phyloP scores from a whole-genome alignment of 192 early-diverging fungal genomes.

The Allomyces macrogynus region DNA sequence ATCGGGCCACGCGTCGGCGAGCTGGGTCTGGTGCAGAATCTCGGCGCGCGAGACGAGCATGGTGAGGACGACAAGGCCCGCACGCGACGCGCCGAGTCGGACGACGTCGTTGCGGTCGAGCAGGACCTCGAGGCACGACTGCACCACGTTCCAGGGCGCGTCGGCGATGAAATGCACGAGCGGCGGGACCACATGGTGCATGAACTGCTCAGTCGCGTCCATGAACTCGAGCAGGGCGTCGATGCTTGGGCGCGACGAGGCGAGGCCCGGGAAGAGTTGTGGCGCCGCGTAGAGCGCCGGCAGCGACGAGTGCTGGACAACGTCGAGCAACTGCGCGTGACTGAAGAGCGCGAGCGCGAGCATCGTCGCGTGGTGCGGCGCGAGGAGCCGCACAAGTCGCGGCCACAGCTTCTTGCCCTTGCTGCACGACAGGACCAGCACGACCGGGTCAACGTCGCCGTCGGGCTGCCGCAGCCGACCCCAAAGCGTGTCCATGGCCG shows the following conservation, averaged over 20 bases:
- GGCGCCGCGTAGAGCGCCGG: constrained; percentile 52
- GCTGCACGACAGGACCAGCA: constrained; percentile 49
- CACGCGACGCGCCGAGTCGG: constrained; percentile 63
- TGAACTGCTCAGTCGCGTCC: constrained; percentile 67
- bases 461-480: neutral
- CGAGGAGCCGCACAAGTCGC: constrained; percentile 55
- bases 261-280: constrained; percentile 36
- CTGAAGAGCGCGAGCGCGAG: constrained; percentile 34
- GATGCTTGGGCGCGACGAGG: constrained; percentile 17
- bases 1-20: constrained; percentile 24
- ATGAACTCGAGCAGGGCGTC: constrained; percentile 9
- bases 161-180: constrained; percentile 62
- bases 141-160: constrained; percentile 60
- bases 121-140: constrained; percentile 55
- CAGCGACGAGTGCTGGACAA: constrained; percentile 13
- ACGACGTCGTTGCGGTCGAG: constrained; percentile 76
- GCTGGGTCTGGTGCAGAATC: constrained; percentile 50
- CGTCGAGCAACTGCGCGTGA: constrained; percentile 22
- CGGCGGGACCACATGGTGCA: constrained; percentile 68
- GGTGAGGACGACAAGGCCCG: constrained; percentile 73
- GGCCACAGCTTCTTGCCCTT: constrained; percentile 81
- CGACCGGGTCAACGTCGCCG: neutral
- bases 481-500: no score
- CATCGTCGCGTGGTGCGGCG: constrained; percentile 59
- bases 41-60: constrained; percentile 77